Conservation (phyloP, 2,329 filamentous ascomycete species). For the Teratosphaeria destructans region DNA sequence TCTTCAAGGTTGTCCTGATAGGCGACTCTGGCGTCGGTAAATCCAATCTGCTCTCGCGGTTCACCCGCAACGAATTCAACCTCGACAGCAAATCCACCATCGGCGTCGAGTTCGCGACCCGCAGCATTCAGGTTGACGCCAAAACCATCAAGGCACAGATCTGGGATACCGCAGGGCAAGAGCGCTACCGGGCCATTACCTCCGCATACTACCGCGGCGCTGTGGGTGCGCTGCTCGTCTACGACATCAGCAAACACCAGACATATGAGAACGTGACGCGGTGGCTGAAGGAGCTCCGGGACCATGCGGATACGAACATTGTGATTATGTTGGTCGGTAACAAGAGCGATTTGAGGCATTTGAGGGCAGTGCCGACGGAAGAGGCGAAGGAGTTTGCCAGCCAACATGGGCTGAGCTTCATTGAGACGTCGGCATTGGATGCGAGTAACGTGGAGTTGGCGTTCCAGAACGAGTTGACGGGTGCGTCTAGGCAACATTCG, state of each 20-base stretch:
- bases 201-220: conserved; percentile 97
- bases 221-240: conserved; percentile 92
- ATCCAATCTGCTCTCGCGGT: conserved; percentile 97
- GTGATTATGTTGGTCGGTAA: conserved; percentile 99
- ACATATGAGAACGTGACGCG: conserved; percentile 98
- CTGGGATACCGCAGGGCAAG: conserved; percentile 98
- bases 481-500: conserved; percentile 42
- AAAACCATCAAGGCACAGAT: conserved; percentile 99
- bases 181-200: conserved; percentile 97
- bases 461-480: conserved; percentile 98
- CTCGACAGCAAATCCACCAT: conserved; percentile 99
- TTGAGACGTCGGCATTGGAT: conserved; percentile 96
- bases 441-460: conserved; percentile 98
- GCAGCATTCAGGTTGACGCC: conserved; percentile 95
- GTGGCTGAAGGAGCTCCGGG: conserved; percentile 97
- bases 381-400: conserved; percentile 97
- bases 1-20: conserved; percentile 99
- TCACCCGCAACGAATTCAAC: conserved; percentile 99
- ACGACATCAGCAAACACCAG: conserved; percentile 99
- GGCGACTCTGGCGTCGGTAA: conserved; percentile 99
- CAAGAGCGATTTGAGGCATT: conserved; percentile 99
- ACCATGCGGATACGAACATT: conserved; percentile 97
- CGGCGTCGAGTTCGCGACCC: conserved; percentile 96
- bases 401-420: conserved; percentile 63
- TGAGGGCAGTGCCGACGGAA: conserved; percentile 92